Evolutionary conservation across 768 basidiomycete species (phyloP), one percentile per base, ranked within the genome.

Genomic region (Lactarius pseudohatsudake): DNA sequence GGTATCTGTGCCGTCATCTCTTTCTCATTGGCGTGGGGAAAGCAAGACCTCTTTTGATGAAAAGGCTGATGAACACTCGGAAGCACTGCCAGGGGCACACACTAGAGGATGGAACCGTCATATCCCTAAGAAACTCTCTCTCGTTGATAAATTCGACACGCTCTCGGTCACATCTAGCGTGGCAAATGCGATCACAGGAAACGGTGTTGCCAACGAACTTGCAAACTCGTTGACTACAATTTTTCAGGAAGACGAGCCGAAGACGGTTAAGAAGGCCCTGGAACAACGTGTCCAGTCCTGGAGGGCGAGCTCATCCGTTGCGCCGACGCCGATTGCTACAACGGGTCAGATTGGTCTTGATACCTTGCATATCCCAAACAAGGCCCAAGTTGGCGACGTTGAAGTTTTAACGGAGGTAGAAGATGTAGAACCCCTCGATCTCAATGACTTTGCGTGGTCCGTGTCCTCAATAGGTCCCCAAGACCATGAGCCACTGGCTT

Each of bases 381-480:
- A 76, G 20, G 67, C 82, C 57, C 74, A 77, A n/a, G 76, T 74
- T 45, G 70, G 70, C 59, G 69, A 66, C 61, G 34, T 72, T 2
- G 70, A 62, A 10, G 66, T 67, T 6, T 64, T 56, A 20, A 73
- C 71, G 18, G 68, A 68, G 45, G 71, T 64, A 61, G 76, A 76
- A 22, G 75, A 72, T n/a, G 76, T 77, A 28, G 77, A 80, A 15
- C 82, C 81, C 65, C 76, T 89, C 61, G 81, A 87, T 68, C 75
- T 88, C 34, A 85, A 85, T 53, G 89, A 91, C 69, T 92, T 82
- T 72, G 72, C 81, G 10, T 92, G 89, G 86, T 89, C 89, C 10
- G 79, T 85, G 30, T 86, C 88, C 9, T 90, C 90, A 8, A 75
- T 76, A 2, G 90, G 90, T n/a, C 90, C 90, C 26, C 77, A 76